phyloP scores from a whole-genome alignment of 2,329 filamentous ascomycete species.

The Ophiosphaerella herpotricha region DNA sequence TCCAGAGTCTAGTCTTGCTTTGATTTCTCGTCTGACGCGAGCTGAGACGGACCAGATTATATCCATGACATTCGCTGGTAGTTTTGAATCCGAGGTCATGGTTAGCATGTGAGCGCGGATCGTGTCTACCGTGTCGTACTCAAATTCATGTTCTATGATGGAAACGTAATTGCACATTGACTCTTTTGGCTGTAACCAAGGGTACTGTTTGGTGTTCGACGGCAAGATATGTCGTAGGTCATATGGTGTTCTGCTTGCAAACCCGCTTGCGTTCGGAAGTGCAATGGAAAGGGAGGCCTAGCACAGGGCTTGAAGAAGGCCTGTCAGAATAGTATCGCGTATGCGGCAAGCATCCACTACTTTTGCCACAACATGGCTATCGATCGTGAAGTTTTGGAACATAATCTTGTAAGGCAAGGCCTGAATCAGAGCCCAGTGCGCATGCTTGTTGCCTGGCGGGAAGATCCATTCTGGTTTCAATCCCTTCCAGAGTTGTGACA shows the following conservation, averaged over 20 bases:
- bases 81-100: not conserved
- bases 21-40: constrained; percentile 6
- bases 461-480: too few relatives aligned
- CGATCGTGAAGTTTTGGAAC: constrained; percentile 15
- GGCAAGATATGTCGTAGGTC: constrained; percentile 18
- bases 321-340: constrained; percentile 17
- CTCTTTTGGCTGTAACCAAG: constrained; percentile 14
- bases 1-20: constrained; percentile 6
- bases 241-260: constrained; percentile 17
- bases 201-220: constrained; percentile 7
- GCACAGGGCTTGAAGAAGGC: constrained; percentile 15
- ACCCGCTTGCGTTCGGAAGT: constrained; percentile 6
- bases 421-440: constrained; percentile 12
- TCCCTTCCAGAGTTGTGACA: too few relatives aligned
- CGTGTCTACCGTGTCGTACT: constrained; percentile 6
- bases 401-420: constrained; percentile 11
- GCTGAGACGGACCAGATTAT: constrained; percentile 13
- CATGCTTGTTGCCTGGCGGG: not conserved
- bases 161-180: constrained; percentile 22
- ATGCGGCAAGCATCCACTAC: constrained; percentile 12
- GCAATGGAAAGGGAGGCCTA: constrained; percentile 13
- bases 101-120: too few relatives aligned
- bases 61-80: constrained; percentile 8
- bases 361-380: constrained; percentile 5
- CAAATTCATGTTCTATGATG: constrained; percentile 16